Percentiles rank a stretch among this genome's conserved stretches.
Evolutionary conservation across 164 flowering plant species (phyloP).

Genomic region (Stephania japonica): DNA sequence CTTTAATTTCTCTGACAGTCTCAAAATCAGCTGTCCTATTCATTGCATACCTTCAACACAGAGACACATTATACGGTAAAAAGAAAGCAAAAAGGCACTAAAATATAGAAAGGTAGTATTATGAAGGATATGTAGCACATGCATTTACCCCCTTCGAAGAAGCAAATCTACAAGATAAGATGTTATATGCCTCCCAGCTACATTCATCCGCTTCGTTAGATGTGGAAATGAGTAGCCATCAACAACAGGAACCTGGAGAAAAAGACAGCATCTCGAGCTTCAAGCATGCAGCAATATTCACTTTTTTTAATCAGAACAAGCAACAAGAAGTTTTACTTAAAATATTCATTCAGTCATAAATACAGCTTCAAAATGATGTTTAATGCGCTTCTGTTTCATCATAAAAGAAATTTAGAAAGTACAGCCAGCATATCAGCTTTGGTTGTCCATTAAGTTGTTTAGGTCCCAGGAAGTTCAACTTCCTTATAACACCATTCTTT

Average conservation of each 20-base stretch:
- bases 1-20: conserved; percentile 92
- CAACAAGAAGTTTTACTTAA: not conserved
- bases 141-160: conserved; percentile 82
- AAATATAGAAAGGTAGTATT: not conserved
- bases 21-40: conserved; percentile 85
- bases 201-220: conserved; percentile 98
- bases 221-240: conserved; percentile 99
- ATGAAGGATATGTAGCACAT: conserved; percentile 11
- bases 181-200: conserved; percentile 96
- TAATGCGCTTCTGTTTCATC: not conserved
- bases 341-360: not conserved
- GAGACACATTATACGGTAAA: conserved; percentile 7
- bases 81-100: not conserved
- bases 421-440: not conserved
- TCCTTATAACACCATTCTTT: too few species aligned
- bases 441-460: not conserved
- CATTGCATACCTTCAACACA: conserved; percentile 81
- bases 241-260: conserved; percentile 89
- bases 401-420: not conserved
- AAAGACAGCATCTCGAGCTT: not conserved
- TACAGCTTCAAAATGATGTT: not conserved
- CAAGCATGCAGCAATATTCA: not conserved
- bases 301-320: not conserved
- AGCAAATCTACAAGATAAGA: conserved; percentile 97
- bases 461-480: not conserved